A percentile compares a stretch with the other conserved stretches of the same genome.
These are phyloP conservation scores for Pneumocystis wakefieldiae DNA, from an alignment of 1,139 yeast genomes.

Conservation along the genomic window DNA sequence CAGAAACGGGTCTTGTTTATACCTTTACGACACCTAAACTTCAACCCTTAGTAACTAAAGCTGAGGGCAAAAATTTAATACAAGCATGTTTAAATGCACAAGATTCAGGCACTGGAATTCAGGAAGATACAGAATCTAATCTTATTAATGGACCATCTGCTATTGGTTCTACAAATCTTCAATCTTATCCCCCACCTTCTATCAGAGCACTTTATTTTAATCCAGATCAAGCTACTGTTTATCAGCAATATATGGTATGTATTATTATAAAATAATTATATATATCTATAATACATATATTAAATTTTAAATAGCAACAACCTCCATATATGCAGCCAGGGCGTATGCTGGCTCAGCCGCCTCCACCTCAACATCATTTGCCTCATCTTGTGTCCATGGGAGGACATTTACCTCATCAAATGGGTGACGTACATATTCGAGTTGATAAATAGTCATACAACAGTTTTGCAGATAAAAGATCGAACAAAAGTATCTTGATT, in stretches of 20 bases:
- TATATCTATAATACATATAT: not conserved
- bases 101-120: slow-evolving; percentile 26
- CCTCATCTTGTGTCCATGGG: not conserved
- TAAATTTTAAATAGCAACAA: not conserved
- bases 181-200: slow-evolving; percentile 7
- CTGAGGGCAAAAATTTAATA: slow-evolving; percentile 90
- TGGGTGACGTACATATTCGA: not conserved
- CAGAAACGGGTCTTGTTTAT: slow-evolving; percentile 93
- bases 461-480: too few species aligned
- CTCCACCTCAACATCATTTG: not conserved
- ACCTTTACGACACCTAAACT: slow-evolving; percentile 97
- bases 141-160: slow-evolving; percentile 10
- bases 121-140: slow-evolving; percentile 14
- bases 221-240: slow-evolving; percentile 22
- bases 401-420: not conserved
- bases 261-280: not conserved
- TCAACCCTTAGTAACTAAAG: slow-evolving; percentile 91
- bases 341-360: not conserved
- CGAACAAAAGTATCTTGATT: too few species aligned
- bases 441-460: not conserved
- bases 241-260: slow-evolving; percentile 15
- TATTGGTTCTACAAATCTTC: slow-evolving; percentile 14
- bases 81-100: slow-evolving; percentile 97
- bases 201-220: slow-evolving; percentile 16
- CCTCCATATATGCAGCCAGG: not conserved